A percentile compares a stretch with the other conserved stretches of the same genome.
These are phyloP conservation scores for Phlyctochytrium arcticum DNA, from an alignment of 192 early-diverging fungal genomes.

Conservation along the genomic window DNA sequence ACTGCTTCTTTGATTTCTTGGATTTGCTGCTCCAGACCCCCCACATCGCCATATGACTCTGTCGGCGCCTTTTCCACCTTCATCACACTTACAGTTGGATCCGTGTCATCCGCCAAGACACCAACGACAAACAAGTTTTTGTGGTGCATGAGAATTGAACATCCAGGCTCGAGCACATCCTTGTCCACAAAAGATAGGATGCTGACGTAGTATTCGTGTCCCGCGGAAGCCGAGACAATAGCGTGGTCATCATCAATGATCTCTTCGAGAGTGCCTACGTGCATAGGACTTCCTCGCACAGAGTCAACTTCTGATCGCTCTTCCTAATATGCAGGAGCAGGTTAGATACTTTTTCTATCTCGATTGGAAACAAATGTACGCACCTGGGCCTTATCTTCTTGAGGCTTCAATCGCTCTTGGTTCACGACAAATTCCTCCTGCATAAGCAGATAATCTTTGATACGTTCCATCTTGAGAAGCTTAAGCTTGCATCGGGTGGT, in stretches of 20 bases:
- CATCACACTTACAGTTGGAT: constrained; percentile 99
- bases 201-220: constrained; percentile 95
- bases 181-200: constrained; percentile 99
- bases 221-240: constrained; percentile 87
- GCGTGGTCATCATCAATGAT: constrained; percentile 99
- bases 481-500: constrained; percentile 96
- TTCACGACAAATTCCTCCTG: constrained; percentile 99
- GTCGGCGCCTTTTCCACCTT: constrained; percentile 96
- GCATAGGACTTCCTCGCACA: constrained; percentile 95
- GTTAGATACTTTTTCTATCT: not conserved
- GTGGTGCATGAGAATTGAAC: constrained; percentile 88
- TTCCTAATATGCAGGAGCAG: constrained; percentile 54
- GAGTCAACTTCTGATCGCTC: constrained; percentile 93
- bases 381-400: constrained; percentile 80
- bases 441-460: constrained; percentile 97
- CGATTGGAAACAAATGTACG: not conserved
- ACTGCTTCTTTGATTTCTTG: constrained; percentile 98
- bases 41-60: constrained; percentile 97
- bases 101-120: constrained; percentile 89
- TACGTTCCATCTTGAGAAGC: constrained; percentile 94
- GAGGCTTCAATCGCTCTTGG: constrained; percentile 96
- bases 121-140: constrained; percentile 86
- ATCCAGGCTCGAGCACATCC: constrained; percentile 95
- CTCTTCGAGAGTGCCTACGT: constrained; percentile 93
- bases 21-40: constrained; percentile 94